Percentiles rank a stretch among this genome's conserved stretches.
Conservation (phyloP, 345 rosid species). For the Corymbia maculata region DNA sequence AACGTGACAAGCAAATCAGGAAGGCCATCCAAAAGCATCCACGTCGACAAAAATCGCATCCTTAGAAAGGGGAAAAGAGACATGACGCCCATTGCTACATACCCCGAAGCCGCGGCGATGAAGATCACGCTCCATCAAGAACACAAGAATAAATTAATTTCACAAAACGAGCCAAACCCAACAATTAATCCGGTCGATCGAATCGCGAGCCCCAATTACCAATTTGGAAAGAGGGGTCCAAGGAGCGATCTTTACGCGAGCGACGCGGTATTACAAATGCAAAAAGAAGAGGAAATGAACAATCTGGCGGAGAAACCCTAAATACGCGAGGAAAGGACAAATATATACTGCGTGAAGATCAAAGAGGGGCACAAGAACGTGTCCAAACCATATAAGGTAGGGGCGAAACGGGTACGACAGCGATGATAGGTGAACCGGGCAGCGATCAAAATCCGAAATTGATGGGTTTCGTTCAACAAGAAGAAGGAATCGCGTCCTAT, state of each 20-base stretch:
- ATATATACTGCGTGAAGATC: not conserved
- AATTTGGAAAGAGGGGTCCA: not conserved
- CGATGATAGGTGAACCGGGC: not conserved
- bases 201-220: not conserved
- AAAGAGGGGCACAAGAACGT: not conserved
- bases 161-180: not conserved
- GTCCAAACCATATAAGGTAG: not conserved
- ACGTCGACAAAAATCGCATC: not conserved
- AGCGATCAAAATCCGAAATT: not conserved
- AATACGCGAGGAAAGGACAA: not conserved
- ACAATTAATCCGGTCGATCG: not conserved
- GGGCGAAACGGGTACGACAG: not conserved
- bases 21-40: not conserved
- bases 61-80: not conserved
- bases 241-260: not conserved
- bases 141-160: not conserved
- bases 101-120: not conserved
- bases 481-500: not conserved
- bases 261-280: not conserved
- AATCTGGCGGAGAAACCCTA: not conserved
- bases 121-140: constrained; percentile 3
- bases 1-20: not conserved
- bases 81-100: not conserved
- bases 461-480: not conserved
- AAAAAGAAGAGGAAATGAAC: not conserved